These are phyloP conservation scores for Colletotrichum tropicale DNA, from an alignment of 2,329 filamentous ascomycete species.

Conservation along the genomic window DNA sequence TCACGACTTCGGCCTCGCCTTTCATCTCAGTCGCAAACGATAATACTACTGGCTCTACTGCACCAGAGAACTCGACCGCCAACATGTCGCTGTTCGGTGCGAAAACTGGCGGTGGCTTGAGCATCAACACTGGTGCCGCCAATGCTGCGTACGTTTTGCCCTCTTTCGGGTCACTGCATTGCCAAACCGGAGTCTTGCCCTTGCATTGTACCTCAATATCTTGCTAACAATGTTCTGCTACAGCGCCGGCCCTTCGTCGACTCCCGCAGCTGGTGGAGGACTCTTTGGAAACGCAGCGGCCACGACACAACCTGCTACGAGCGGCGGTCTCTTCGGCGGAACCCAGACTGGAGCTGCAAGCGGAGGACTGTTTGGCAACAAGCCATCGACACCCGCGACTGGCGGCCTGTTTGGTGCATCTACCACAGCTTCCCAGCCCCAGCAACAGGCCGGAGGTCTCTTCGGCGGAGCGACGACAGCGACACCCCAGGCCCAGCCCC, in stretches of 20 bases:
- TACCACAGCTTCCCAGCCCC: constrained; percentile 26
- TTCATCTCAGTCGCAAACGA: not conserved
- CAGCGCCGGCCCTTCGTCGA: constrained; percentile 2
- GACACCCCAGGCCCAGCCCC: not conserved
- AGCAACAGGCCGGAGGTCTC: constrained; percentile 26
- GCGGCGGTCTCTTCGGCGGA: constrained; percentile 23
- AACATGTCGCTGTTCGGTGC: constrained; percentile 10
- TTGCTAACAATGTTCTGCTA: not conserved
- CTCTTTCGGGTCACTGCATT: not conserved
- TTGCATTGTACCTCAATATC: not conserved
- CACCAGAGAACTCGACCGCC: not conserved
- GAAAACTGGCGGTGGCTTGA: constrained; percentile 53
- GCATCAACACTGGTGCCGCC: constrained; percentile 67
- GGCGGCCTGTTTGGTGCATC: constrained; percentile 37
- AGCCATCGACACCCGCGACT: constrained; percentile 32
- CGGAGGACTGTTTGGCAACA: constrained; percentile 12
- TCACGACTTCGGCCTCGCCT: not conserved
- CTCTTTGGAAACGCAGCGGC: constrained; percentile 4
- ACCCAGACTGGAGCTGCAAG: not conserved
- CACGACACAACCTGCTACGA: constrained; percentile 3
- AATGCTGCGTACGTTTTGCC: constrained; percentile 55
- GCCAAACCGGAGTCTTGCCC: too few relatives aligned
- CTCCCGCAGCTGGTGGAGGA: constrained; percentile 7
- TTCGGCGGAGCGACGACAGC: not conserved
- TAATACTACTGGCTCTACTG: not conserved